These are phyloP conservation scores for Lachnellula occidentalis DNA, from an alignment of 2,329 filamentous ascomycete species.

Conservation along the genomic window DNA sequence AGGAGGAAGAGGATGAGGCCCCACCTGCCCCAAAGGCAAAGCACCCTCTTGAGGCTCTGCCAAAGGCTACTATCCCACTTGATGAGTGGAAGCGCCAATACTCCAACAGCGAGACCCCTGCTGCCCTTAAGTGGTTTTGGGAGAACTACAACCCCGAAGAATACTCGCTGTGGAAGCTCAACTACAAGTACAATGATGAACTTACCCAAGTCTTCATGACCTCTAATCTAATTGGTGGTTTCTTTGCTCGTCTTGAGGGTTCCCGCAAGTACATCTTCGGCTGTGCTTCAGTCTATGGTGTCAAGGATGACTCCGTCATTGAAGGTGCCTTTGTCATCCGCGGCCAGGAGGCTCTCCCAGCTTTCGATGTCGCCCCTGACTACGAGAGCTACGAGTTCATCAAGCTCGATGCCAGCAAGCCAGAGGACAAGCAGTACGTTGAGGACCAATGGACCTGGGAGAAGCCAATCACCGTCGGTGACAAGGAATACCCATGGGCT, in stretches of 20 bases:
- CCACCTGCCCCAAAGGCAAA: slow-evolving; percentile 77
- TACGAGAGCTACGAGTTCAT: slow-evolving; percentile 93
- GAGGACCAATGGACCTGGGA: slow-evolving; percentile 91
- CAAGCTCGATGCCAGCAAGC: slow-evolving; percentile 87
- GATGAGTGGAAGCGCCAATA: slow-evolving; percentile 99
- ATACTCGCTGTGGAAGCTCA: slow-evolving; percentile 89
- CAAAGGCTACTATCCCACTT: slow-evolving; percentile 72
- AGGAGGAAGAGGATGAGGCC: slow-evolving; percentile 57
- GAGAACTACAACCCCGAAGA: slow-evolving; percentile 89
- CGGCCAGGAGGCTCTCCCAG: slow-evolving; percentile 77
- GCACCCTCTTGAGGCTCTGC: slow-evolving; percentile 86
- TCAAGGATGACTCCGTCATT: slow-evolving; percentile 83
- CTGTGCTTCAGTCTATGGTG: slow-evolving; percentile 79
- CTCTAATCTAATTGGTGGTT: slow-evolving; percentile 95
- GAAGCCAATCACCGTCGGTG: slow-evolving; percentile 69
- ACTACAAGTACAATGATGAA: slow-evolving; percentile 99
- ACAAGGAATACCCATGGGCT: slow-evolving; percentile 84
- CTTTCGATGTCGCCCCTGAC: slow-evolving; percentile 96
- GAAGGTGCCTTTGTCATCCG: slow-evolving; percentile 92
- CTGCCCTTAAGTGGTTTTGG: slow-evolving; percentile 96
- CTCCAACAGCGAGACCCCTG: slow-evolving; percentile 88
- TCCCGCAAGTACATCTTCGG: slow-evolving; percentile 99
- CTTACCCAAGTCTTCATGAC: slow-evolving; percentile 98
- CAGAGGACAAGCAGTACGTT: slow-evolving; percentile 79
- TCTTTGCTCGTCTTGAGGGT: slow-evolving; percentile 94